Conservation (phyloP, 202 grass and related monocot species). For the Carex sylvatica region DNA sequence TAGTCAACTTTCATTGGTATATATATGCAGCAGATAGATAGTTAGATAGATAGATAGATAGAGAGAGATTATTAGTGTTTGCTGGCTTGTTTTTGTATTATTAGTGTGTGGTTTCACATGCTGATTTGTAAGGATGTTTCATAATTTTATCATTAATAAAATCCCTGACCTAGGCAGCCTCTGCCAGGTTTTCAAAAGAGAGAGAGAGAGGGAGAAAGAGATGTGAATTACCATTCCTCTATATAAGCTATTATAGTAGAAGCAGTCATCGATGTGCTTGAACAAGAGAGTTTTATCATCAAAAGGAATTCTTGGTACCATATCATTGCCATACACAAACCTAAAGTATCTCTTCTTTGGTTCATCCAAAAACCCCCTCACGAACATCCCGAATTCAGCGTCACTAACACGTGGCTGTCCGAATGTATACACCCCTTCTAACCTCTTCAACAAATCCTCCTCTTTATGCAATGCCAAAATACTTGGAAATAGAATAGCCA, state of each 20-base stretch:
- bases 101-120: too few species aligned
- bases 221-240: conserved; percentile 34
- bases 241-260: conserved; percentile 83
- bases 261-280: conserved; percentile 61
- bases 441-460: conserved; percentile 28
- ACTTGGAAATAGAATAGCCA: conserved; percentile 63
- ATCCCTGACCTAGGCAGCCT: too few species aligned
- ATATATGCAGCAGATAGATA: background rate
- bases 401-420: conserved; percentile 72
- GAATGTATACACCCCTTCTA: conserved; percentile 75
- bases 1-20: background rate
- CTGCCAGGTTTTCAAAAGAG: too few species aligned
- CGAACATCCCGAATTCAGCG: conserved; percentile 34
- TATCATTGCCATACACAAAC: conserved; percentile 72
- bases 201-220: background rate
- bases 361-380: conserved; percentile 26
- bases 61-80: too few species aligned
- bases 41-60: too few species aligned
- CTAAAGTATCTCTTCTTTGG: conserved; percentile 53
- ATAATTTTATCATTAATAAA: too few species aligned
- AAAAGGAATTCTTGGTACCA: conserved; percentile 75
- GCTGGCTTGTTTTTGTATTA: too few species aligned
- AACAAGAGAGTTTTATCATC: conserved; percentile 48
- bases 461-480: conserved; percentile 57
- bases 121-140: too few species aligned